These are phyloP conservation scores for Pachyrhizus erosus DNA, from an alignment of 306 rosid species.

Conservation along the genomic window DNA sequence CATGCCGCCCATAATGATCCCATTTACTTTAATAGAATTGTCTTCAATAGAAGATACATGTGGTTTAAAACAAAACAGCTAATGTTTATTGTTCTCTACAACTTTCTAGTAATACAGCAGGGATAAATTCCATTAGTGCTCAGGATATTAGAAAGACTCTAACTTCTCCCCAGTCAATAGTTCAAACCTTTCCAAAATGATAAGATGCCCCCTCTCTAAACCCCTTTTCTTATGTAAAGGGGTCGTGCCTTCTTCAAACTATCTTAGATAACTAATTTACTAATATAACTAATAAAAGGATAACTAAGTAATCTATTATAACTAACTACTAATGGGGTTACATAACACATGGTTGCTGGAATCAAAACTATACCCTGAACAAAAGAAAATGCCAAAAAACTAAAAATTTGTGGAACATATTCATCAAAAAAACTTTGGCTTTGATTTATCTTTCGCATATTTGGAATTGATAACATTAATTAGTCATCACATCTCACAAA, in stretches of 20 bases:
- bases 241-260: background rate
- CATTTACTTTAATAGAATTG: no score
- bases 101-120: no score
- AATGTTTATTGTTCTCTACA: background rate
- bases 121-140: no score
- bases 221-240: no score
- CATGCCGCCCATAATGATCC: no score
- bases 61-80: background rate
- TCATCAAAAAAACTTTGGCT: background rate
- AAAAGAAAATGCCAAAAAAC: background rate
- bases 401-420: background rate
- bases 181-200: background rate
- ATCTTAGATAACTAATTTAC: background rate
- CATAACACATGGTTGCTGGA: background rate
- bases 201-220: background rate
- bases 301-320: background rate
- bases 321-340: background rate
- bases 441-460: background rate
- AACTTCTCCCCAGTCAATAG: background rate
- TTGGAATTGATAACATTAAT: background rate
- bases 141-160: background rate
- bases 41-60: no score
- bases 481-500: background rate
- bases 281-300: background rate
- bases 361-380: slow-evolving; percentile 5